Evolutionary conservation across 1,139 yeast species (phyloP).

Genomic region (Taphrina pruni): DNA sequence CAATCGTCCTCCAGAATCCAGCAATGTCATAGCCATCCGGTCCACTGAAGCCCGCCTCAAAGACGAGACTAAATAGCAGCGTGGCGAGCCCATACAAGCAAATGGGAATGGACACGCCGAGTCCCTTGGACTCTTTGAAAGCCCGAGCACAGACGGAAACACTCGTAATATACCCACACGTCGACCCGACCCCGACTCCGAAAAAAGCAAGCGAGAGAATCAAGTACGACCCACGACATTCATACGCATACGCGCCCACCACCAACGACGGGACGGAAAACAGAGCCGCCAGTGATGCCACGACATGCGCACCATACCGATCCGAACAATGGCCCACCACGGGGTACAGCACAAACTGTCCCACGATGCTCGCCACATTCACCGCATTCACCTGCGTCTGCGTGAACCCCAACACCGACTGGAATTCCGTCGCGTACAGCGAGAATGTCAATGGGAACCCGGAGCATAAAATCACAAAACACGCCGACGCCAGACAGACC

Average conservation of each 20-base stretch:
- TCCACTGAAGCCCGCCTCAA: constrained; percentile 8
- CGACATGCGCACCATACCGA: constrained; percentile 30
- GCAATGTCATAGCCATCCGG: constrained; percentile 20
- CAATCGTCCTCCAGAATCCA: constrained; percentile 27
- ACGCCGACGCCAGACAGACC: constrained; percentile 3
- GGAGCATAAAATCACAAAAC: constrained; percentile 29
- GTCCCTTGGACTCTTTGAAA: constrained; percentile 16
- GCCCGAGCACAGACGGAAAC: constrained; percentile 26
- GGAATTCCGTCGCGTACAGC: constrained; percentile 24
- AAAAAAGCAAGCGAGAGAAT: constrained; percentile 11
- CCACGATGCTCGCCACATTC: constrained; percentile 35
- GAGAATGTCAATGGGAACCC: constrained; percentile 37
- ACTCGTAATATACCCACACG: constrained; percentile 33
- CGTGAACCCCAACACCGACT: constrained; percentile 20
- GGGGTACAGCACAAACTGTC: constrained; percentile 33
- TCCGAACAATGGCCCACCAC: constrained; percentile 29
- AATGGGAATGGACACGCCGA: constrained; percentile 33
- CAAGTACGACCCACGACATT: constrained; percentile 7
- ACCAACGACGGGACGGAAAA: constrained; percentile 19
- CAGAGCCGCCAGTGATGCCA: constrained; percentile 23
- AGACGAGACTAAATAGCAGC: constrained; percentile 27
- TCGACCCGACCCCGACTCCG: constrained; percentile 24
- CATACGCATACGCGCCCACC: constrained; percentile 30
- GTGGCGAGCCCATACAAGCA: constrained; percentile 33
- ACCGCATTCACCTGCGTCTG: constrained; percentile 30